These are phyloP conservation scores for Gonapodya prolifera DNA, from an alignment of 192 early-diverging fungal genomes.

Conservation along the genomic window DNA sequence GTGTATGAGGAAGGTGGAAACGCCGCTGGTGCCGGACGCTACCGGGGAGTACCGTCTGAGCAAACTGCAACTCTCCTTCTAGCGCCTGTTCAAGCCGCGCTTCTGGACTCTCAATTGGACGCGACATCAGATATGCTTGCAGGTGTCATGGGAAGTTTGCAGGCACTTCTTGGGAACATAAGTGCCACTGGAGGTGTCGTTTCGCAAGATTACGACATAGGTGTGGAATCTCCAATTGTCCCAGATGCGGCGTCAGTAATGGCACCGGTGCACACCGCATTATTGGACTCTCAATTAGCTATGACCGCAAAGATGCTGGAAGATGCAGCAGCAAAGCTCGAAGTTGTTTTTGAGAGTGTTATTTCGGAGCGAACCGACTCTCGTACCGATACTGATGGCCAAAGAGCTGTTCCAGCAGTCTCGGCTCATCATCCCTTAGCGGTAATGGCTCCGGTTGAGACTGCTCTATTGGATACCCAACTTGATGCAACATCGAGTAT, in stretches of 20 bases:
- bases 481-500: background rate
- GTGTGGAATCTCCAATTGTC: background rate
- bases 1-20: too few species aligned
- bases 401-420: too few species aligned
- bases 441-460: background rate
- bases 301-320: background rate
- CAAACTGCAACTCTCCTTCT: background rate
- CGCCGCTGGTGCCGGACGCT: background rate
- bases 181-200: background rate
- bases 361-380: too few species aligned
- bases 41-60: background rate
- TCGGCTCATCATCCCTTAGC: background rate
- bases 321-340: background rate
- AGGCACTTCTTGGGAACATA: background rate
- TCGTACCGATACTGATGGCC: too few species aligned
- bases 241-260: background rate
- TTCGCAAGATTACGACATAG: background rate
- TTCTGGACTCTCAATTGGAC: background rate
- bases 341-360: background rate
- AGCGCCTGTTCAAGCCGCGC: background rate
- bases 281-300: background rate
- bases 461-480: background rate
- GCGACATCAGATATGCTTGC: background rate
- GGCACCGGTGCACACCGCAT: background rate
- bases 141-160: background rate